Conservation (phyloP, 2,329 filamentous ascomycete species). For the Ophiostoma himal-ulmi region DNA sequence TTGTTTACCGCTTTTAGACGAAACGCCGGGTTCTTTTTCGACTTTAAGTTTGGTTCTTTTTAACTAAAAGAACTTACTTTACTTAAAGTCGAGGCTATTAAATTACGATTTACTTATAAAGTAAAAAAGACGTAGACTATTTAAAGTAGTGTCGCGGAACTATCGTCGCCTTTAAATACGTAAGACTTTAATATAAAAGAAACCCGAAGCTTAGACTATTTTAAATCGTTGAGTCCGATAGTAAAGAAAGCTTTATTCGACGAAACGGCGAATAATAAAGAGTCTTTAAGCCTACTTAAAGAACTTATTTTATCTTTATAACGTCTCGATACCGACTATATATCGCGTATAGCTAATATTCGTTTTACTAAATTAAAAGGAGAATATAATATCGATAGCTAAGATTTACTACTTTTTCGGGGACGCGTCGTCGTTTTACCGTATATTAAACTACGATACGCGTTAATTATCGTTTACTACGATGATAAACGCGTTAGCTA, state of each 20-base stretch:
- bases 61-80: too few relatives aligned
- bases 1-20: too few relatives aligned
- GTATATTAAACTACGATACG: not conserved
- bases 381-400: too few relatives aligned
- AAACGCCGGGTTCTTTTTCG: too few relatives aligned
- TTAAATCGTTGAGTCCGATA: not conserved
- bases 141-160: too few relatives aligned
- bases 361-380: too few relatives aligned
- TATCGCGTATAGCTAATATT: too few relatives aligned
- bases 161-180: too few relatives aligned
- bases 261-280: not conserved
- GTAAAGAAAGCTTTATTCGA: not conserved
- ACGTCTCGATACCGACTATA: not conserved
- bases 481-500: not conserved
- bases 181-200: not conserved
- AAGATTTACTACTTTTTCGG: too few relatives aligned
- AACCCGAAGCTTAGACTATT: not conserved
- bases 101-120: not conserved
- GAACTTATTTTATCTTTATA: not conserved
- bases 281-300: not conserved
- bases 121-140: not conserved
- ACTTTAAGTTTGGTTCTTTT: accelerated
- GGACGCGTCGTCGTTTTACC: not conserved
- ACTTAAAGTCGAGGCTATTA: too few relatives aligned
- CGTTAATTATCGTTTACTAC: not conserved